Evolutionary conservation across 805 yeast species (phyloP).

Genomic region (Suhomyces sp.): DNA sequence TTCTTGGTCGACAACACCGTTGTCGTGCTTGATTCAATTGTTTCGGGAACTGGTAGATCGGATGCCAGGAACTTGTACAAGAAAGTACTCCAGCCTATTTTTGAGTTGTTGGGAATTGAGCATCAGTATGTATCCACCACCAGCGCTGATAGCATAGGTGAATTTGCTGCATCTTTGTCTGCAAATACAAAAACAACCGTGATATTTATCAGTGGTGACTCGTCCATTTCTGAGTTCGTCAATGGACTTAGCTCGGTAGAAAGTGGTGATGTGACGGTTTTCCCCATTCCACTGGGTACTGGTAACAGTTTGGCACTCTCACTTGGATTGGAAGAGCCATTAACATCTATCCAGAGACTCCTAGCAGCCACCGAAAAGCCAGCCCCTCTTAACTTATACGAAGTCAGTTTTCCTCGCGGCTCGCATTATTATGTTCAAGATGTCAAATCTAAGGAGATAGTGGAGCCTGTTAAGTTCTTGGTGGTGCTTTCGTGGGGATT

Average conservation of each 20-base stretch:
- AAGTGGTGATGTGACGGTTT: constrained; percentile 18
- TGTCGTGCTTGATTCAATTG: constrained; percentile 46
- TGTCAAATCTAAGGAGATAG: constrained; percentile 12
- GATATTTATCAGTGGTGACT: constrained; percentile 79
- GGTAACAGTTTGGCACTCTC: constrained; percentile 81
- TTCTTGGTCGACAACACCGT: constrained; percentile 13
- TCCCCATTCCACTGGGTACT: constrained; percentile 72
- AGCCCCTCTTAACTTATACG: constrained; percentile 43
- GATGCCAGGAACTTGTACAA: constrained; percentile 35
- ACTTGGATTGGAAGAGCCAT: constrained; percentile 34
- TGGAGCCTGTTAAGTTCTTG: constrained; percentile 33
- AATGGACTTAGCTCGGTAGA: constrained; percentile 39
- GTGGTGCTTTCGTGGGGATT: constrained; percentile 83
- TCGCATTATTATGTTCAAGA: constrained; percentile 21
- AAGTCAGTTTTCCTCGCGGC: constrained; percentile 40
- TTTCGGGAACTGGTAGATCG: constrained; percentile 46
- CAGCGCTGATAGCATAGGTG: constrained; percentile 33
- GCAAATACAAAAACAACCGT: constrained; percentile 35
- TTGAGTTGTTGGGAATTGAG: constrained; percentile 32
- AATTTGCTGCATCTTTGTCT: constrained; percentile 36
- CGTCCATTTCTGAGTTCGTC: constrained; percentile 73
- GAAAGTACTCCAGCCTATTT: constrained; percentile 46
- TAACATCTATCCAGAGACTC: constrained; percentile 32
- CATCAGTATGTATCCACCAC: constrained; percentile 46
- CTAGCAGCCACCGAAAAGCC: constrained; percentile 22